A percentile compares a stretch with the other conserved stretches of the same genome.
Conservation (phyloP, 2,329 filamentous ascomycete genomes). For the Immersiporthe knoxdaviesiana region DNA sequence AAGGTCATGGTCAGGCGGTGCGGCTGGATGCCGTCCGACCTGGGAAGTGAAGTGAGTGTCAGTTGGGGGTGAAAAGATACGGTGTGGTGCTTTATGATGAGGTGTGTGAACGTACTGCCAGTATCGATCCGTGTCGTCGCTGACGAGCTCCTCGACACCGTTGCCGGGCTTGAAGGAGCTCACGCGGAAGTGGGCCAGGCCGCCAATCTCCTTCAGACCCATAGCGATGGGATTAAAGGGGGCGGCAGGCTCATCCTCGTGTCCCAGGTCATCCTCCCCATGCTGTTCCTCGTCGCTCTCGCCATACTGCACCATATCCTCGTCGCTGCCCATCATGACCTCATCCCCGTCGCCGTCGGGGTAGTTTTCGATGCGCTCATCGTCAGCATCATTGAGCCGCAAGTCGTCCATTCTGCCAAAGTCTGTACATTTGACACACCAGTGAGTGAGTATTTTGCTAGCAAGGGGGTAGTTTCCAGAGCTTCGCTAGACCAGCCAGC, state of each 20-base stretch:
- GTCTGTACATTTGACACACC: slow-evolving; percentile 8
- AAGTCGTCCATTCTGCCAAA: slow-evolving; percentile 29
- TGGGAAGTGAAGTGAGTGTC: slow-evolving; percentile 37
- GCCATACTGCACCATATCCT: slow-evolving; percentile 16
- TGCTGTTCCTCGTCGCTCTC: slow-evolving; percentile 9
- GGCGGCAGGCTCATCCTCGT: slow-evolving; percentile 15
- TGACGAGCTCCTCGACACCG: slow-evolving; percentile 74
- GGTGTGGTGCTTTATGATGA: not conserved
- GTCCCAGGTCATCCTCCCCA: slow-evolving; percentile 24
- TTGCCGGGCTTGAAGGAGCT: slow-evolving; percentile 81
- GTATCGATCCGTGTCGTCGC: slow-evolving; percentile 72
- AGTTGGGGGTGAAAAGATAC: not conserved
- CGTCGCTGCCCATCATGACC: slow-evolving; percentile 24
- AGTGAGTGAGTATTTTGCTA: not conserved
- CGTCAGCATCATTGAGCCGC: slow-evolving; percentile 31
- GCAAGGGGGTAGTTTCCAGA: not conserved
- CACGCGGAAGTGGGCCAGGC: slow-evolving; percentile 81
- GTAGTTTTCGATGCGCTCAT: slow-evolving; percentile 32
- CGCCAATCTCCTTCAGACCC: slow-evolving; percentile 80
- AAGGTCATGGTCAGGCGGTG: slow-evolving; percentile 82
- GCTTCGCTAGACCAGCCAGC: not conserved
- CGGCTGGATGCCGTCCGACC: slow-evolving; percentile 82
- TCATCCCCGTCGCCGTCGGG: slow-evolving; percentile 31
- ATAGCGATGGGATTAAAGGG: slow-evolving; percentile 56
- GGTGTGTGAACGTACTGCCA: slow-evolving; percentile 67